Base-by-base conservation (phyloP, 441 rosid species). In the Syzygium malaccense region DNA sequence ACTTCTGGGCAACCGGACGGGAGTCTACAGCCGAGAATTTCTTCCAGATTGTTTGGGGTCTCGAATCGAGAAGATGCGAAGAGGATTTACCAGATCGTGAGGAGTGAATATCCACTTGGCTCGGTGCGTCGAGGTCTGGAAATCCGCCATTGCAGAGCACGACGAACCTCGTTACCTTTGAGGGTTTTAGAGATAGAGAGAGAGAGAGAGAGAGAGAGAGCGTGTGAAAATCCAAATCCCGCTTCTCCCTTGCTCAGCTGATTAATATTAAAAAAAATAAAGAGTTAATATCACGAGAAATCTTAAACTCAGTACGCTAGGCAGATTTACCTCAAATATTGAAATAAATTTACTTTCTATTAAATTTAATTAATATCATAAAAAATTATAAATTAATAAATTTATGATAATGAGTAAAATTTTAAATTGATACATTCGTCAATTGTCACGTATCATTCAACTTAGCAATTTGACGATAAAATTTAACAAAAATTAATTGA, bases 91-190 rank as follows among this genome's bases (percentile, higher is more conserved):
- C 89, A 98, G 92, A 88, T 92, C 93, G 78, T 94, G 96, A 89
- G 96, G 98, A 90, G 95, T 92, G 95, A 96, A 95, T 89, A 98
- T 94, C 99, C 99, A 98, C 90, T 93, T 97, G 90, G 96, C 94
- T 51, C 94, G 93, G 93, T 98, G 99, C 87, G 98, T 95, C 18
- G 99, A 98, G 86, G 97, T 93, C 90, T 93, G 96, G 88, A 98
- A 98, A 95, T 98, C 98, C 87, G 99, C 96, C 99, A 98, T 98
- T 19, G 45, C 80, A 60, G 8, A 37, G 80, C 28, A 4, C 49
- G 80, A 71, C 12, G 4, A 37, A 71, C 1, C 28, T 68, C 0
- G 66, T 45, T 7, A 45, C 48, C 48, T 45, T 45, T 3, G 26
- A 37, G 48, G 80, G 28, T 68, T 71, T 71, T 6, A 37, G 80